Conservation (phyloP, 75 land plant species). For the Adiantum capillusveneris region DNA sequence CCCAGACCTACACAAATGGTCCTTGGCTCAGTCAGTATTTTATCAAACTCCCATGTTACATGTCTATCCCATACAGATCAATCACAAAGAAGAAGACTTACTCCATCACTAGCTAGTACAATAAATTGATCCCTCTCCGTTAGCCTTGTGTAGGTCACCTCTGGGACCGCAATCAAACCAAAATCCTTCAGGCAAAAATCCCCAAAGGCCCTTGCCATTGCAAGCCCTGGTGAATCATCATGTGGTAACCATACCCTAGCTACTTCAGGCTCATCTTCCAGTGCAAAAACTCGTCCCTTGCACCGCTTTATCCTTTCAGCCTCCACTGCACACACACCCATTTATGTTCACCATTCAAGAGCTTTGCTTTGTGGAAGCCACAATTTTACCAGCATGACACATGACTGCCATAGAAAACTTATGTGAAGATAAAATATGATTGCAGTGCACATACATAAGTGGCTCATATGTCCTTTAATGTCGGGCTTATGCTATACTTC, state of each 20-base stretch:
- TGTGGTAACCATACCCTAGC: constrained; percentile 86
- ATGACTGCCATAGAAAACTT: too few relatives aligned
- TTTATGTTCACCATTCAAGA: not conserved
- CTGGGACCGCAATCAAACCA: constrained; percentile 88
- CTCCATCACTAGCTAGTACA: constrained; percentile 91
- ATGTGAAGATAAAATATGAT: too few relatives aligned
- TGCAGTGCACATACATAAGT: too few relatives aligned
- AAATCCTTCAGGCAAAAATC: constrained; percentile 94
- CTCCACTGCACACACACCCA: constrained; percentile 41
- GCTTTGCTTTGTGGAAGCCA: not conserved
- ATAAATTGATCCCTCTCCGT: constrained; percentile 75
- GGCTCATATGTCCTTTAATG: too few relatives aligned
- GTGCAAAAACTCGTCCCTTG: constrained; percentile 84
- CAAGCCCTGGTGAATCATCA: constrained; percentile 80
- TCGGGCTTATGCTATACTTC: too few relatives aligned
- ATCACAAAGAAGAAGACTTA: constrained; percentile 14
- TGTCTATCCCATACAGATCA: not conserved
- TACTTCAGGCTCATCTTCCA: constrained; percentile 92
- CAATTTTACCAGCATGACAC: too few relatives aligned
- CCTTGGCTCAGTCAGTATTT: too few relatives aligned
- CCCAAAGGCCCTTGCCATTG: constrained; percentile 97
- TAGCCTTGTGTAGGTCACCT: constrained; percentile 57
- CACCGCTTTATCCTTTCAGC: constrained; percentile 70
- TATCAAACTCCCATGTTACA: too few relatives aligned
- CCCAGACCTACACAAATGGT: constrained; percentile 89